Base-by-base conservation (phyloP, 371 early-diverging fungal species). In the Mycotypha africana region DNA sequence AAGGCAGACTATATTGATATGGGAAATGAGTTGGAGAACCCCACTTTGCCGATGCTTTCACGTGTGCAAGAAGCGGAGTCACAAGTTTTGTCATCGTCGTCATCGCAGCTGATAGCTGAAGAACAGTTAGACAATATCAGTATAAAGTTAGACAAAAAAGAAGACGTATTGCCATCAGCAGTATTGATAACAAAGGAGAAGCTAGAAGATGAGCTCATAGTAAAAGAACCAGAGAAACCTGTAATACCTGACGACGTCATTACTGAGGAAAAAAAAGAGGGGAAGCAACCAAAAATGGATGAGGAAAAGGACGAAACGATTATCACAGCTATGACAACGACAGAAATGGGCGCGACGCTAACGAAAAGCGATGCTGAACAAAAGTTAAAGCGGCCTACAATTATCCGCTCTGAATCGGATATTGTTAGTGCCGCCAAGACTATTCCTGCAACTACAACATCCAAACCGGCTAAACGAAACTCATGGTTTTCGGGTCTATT, bases 1-100 rank as follows among this genome's bases (percentile, higher is more conserved):
- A n/a, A n/a, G n/a, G n/a, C n/a, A n/a, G n/a, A n/a, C n/a, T n/a
- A n/a, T n/a, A n/a, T n/a, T n/a, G n/a, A n/a, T n/a, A n/a, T n/a
- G n/a, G n/a, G n/a, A n/a, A n/a, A n/a, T n/a, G n/a, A n/a, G n/a
- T n/a, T n/a, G n/a, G n/a, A n/a, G n/a, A n/a, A n/a, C n/a, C n/a
- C n/a, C n/a, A n/a, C n/a, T n/a, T n/a, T n/a, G n/a, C n/a, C 12
- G 34, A 73, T 74, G 12, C 42, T 72, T 32, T 58, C 62, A 21
- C 64, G 58, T 39, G 62, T 64, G 36, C 64, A 62, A 51, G 60
- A 59, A 47, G 56, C 58, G 30, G 62, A 65, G 42, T 57, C 53
- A n/a, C 54, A 60, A 48, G 56, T 65, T 5, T 28, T 38, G 33
- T n/a, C n/a, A n/a, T n/a, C n/a, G n/a, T n/a, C n/a, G n/a, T n/a